phyloP scores from a whole-genome alignment of 2,329 filamentous ascomycete genomes.

The Didymella segeticola region DNA sequence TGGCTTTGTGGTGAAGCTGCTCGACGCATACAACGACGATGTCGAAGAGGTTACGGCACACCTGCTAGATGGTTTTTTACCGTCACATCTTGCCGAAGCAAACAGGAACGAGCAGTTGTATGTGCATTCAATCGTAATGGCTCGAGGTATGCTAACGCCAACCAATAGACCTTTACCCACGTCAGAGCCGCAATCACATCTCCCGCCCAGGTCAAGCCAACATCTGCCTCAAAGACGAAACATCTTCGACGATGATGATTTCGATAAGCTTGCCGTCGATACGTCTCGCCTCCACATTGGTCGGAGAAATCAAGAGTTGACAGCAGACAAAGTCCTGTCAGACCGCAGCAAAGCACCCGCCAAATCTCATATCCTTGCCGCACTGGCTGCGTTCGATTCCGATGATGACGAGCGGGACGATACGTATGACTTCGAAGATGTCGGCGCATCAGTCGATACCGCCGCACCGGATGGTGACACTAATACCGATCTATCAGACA shows the following conservation, averaged over 20 bases:
- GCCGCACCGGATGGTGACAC: conserved; percentile 57
- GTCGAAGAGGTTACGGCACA: conserved; percentile 82
- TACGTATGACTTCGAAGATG: conserved; percentile 91
- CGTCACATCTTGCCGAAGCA: conserved; percentile 67
- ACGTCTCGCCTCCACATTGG: conserved; percentile 78
- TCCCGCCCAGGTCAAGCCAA: conserved; percentile 67
- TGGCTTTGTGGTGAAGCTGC: conserved; percentile 77
- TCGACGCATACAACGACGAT: conserved; percentile 80
- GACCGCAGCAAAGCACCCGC: conserved; percentile 70
- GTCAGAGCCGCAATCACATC: conserved; percentile 37
- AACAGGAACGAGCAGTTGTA: conserved; percentile 71
- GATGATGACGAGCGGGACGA: conserved; percentile 98
- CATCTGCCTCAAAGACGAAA: conserved; percentile 68
- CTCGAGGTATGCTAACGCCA: conserved; percentile 20
- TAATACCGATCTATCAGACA: conserved; percentile 63
- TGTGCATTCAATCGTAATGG: neutral
- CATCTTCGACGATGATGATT: conserved; percentile 76
- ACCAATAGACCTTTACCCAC: conserved; percentile 23
- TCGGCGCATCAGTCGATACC: conserved; percentile 84
- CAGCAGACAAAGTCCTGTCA: conserved; percentile 74
- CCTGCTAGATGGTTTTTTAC: conserved; percentile 78
- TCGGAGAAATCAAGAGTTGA: conserved; percentile 67
- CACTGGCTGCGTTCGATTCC: conserved; percentile 85
- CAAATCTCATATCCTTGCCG: conserved; percentile 87
- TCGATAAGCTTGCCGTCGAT: conserved; percentile 72